Evolutionary conservation across 2,329 filamentous ascomycete species (phyloP).

Genomic region (Myotisia sp.): DNA sequence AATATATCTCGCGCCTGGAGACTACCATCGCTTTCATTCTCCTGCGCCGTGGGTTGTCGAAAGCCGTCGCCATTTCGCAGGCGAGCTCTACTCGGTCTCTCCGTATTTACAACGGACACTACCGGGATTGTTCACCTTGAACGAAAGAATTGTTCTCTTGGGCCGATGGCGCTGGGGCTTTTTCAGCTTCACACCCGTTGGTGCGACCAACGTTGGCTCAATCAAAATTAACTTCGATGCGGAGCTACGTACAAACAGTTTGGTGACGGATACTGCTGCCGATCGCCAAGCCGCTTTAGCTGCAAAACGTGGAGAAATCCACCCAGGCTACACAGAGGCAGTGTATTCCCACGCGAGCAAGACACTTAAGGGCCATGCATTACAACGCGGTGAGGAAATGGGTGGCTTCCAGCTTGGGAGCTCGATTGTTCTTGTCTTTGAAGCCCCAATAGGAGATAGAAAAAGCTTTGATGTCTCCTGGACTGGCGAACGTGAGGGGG

Average conservation of each 20-base stretch:
- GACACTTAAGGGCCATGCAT: constrained; percentile 66
- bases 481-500: constrained; percentile 44
- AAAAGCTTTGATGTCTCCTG: constrained; percentile 48
- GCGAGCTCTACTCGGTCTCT: constrained; percentile 87
- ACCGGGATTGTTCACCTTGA: constrained; percentile 87
- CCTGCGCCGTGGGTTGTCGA: constrained; percentile 92
- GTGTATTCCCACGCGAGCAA: constrained; percentile 66
- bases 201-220: constrained; percentile 91
- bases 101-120: constrained; percentile 88
- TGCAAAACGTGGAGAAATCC: constrained; percentile 58
- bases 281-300: constrained; percentile 75
- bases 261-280: constrained; percentile 83
- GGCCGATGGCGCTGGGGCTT: constrained; percentile 95
- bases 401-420: constrained; percentile 93
- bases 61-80: constrained; percentile 88
- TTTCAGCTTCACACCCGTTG: constrained; percentile 90
- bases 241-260: constrained; percentile 80
- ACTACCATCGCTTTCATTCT: constrained; percentile 97
- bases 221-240: constrained; percentile 96
- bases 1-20: constrained; percentile 88
- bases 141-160: constrained; percentile 85
- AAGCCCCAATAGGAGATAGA: constrained; percentile 57
- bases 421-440: constrained; percentile 90
- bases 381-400: constrained; percentile 89
- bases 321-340: constrained; percentile 84